A percentile compares a stretch with the other conserved stretches of the same genome.
phyloP scores from a whole-genome alignment of 306 rosid species.

The Acacia melanoxylon region DNA sequence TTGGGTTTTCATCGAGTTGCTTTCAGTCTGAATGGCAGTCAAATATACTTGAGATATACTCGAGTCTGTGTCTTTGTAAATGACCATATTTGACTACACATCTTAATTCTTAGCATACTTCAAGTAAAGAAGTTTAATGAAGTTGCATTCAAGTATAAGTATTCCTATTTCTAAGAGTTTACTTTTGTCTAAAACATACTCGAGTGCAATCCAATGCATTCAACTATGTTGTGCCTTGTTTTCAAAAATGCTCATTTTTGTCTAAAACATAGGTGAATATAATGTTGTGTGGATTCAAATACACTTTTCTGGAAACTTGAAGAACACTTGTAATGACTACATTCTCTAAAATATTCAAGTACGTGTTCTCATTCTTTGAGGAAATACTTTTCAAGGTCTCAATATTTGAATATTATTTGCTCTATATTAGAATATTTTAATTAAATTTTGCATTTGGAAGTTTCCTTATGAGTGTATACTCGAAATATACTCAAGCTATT shows the following conservation, averaged over 20 bases:
- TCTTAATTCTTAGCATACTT: background rate
- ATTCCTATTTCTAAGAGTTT: background rate
- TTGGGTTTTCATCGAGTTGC: background rate
- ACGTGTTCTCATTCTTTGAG: background rate
- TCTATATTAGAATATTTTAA: background rate
- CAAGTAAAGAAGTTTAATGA: background rate
- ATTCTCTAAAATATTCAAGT: background rate
- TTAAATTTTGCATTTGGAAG: background rate
- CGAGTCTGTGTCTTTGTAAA: background rate
- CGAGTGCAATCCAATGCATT: background rate
- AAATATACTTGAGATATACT: too few relatives aligned
- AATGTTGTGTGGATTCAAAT: background rate
- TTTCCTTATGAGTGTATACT: background rate
- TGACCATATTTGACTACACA: background rate
- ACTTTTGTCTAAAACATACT: background rate
- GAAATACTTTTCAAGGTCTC: background rate
- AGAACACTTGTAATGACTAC: background rate
- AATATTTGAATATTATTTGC: background rate
- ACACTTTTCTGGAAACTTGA: background rate
- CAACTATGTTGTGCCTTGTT: background rate
- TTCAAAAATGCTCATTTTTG: background rate
- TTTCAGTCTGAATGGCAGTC: background rate
- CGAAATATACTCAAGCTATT: background rate
- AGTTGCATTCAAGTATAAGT: background rate
- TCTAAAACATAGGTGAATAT: background rate